Base-by-base conservation (phyloP, 2,329 filamentous ascomycete genomes). In the Gnomoniopsis smithogilvyi region DNA sequence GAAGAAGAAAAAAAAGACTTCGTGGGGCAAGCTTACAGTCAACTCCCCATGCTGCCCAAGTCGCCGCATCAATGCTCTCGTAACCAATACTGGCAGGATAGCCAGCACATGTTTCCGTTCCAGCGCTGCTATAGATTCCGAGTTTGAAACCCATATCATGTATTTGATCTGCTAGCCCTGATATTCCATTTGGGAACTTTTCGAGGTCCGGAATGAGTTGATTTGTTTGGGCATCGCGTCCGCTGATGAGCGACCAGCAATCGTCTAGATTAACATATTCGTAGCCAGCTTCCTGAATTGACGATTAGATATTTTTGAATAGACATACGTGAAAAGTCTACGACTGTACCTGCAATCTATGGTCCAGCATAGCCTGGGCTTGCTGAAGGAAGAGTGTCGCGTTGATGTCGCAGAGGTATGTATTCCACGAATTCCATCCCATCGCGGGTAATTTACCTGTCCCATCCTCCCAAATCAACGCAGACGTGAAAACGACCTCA, bases 381-480 rank as follows among this genome's bases (percentile, higher is more conserved):
- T 51, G 49, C 17, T 22, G 24, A 8, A 57, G 24, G 36, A 57
- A 57, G 11, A 51, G 41, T 6, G 47, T 47, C 3, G 47, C 54
- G 36, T 50, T 51, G 22, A 57, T 57, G 10, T 57, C 30, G 36
- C 54, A 57, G 21, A 46, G 34, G 30, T 57, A 57, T 10, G 54
- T 52, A 30, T 57, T 57, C 54, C 54, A 57, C 15, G 54, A 57
- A 30, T 57, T 57, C 54, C 54, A 57, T 2, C 54, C 54, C 49
- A 57, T 51, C 10, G 54, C 49, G 10, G 54, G 54, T 26, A 57
- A 19, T 21, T 38, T 51, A 15, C 54, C 54, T 19, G 46, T 43
- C 24, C 53, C 53, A 56, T 56, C 53, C 26, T 49, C 22, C 45
- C 53, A 41, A 17, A 56, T 30, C 10, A 56, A 30, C 15, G 53